phyloP scores from a whole-genome alignment of 164 flowering plant genomes.

The Houttuynia cordata region DNA sequence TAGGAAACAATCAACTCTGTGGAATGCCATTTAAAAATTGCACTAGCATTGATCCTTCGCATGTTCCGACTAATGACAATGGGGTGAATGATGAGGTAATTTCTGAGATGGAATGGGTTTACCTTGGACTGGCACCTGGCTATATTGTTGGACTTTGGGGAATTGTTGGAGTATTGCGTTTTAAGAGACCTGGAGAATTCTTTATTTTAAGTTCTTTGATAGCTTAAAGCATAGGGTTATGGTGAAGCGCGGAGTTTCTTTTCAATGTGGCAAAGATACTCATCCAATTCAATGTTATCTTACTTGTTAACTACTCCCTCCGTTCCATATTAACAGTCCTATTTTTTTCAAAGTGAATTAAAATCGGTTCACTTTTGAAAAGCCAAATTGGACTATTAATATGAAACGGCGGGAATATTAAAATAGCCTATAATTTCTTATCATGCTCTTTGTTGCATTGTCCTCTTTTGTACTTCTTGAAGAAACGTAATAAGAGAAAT shows the following conservation, averaged over 20 bases:
- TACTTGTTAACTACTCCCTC: too few species aligned
- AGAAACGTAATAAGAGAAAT: too few species aligned
- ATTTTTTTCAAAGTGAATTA: too few species aligned
- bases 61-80: background rate
- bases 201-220: constrained; percentile 1
- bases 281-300: too few species aligned
- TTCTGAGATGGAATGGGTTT: background rate
- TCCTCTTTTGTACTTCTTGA: too few species aligned
- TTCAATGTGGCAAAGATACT: background rate
- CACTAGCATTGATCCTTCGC: background rate
- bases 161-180: background rate
- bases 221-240: background rate
- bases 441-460: too few species aligned
- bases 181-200: constrained; percentile 9
- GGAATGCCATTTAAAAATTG: constrained; percentile 5
- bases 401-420: too few species aligned
- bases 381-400: too few species aligned
- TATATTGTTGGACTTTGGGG: constrained; percentile 11
- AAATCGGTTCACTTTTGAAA: too few species aligned
- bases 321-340: too few species aligned
- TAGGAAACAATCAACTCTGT: constrained; percentile 6
- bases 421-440: too few species aligned
- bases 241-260: background rate
- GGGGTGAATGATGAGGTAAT: background rate
- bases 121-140: constrained; percentile 4